Evolutionary conservation across 305 asterid species (phyloP).

Genomic region (Ilex paraguariensis): DNA sequence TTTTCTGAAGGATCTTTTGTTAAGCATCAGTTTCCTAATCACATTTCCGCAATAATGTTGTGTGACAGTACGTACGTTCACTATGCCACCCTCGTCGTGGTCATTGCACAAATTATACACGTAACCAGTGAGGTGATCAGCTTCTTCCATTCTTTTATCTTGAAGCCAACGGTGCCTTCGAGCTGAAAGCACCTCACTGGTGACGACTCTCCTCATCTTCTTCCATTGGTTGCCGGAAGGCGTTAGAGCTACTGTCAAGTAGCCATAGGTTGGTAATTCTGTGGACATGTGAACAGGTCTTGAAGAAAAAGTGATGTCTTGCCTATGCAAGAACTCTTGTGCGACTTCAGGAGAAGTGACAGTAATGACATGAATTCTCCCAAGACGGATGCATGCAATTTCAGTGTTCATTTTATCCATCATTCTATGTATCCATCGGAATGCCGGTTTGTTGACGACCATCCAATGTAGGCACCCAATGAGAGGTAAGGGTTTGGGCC

Average conservation of each 20-base stretch:
- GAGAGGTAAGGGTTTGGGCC: slow-evolving; percentile 9
- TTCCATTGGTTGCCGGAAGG: slow-evolving; percentile 3
- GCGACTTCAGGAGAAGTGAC: slow-evolving; percentile 15
- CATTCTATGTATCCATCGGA: slow-evolving; percentile 7
- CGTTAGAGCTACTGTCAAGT: background rate
- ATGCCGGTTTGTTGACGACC: slow-evolving; percentile 4
- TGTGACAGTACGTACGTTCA: background rate
- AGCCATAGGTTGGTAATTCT: background rate
- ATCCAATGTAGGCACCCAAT: slow-evolving; percentile 1
- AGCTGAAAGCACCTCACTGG: background rate
- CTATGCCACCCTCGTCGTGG: background rate
- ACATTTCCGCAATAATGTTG: slow-evolving; percentile 7
- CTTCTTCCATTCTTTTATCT: slow-evolving; percentile 3
- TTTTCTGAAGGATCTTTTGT: slow-evolving; percentile 4
- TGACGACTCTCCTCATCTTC: slow-evolving; percentile 3
- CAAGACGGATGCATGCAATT: slow-evolving; percentile 10
- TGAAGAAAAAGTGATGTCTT: slow-evolving; percentile 1
- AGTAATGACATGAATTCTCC: slow-evolving; percentile 5
- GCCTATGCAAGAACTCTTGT: slow-evolving; percentile 5
- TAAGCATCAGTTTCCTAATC: background rate
- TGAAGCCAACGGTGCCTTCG: slow-evolving; percentile 6
- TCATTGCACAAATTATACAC: background rate
- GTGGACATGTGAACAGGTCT: slow-evolving; percentile 13
- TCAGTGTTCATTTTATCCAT: slow-evolving; percentile 14
- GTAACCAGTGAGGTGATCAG: slow-evolving; percentile 5